Conservation (phyloP, 2,329 filamentous ascomycete species). For the Arthrobotrys sphaeroides region DNA sequence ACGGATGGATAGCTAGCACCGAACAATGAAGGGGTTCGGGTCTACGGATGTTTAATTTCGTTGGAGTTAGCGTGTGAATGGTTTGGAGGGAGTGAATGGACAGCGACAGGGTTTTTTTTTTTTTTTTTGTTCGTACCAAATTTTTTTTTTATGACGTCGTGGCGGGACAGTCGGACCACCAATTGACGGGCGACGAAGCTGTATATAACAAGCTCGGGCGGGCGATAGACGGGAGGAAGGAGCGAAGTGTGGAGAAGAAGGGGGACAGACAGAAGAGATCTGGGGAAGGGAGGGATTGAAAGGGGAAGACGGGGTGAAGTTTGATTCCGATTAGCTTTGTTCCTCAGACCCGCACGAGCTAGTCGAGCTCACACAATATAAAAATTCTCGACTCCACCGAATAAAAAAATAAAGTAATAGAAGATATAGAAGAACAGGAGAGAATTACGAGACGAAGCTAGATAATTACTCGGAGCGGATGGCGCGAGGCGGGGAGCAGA, state of each 20-base stretch:
- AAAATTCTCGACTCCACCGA: neutral
- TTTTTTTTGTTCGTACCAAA: conserved; percentile 29
- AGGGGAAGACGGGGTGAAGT: conserved; percentile 24
- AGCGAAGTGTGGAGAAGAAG: conserved; percentile 34
- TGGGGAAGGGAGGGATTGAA: conserved; percentile 45
- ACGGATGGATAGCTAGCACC: neutral
- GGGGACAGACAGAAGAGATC: conserved; percentile 11
- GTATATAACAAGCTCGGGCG: conserved; percentile 39
- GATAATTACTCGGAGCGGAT: conserved; percentile 39
- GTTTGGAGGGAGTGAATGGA: neutral
- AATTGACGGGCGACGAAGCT: conserved; percentile 5
- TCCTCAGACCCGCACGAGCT: neutral
- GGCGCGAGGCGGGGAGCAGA: conserved; percentile 25
- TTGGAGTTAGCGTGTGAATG: neutral
- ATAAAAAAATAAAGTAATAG: conserved; percentile 10
- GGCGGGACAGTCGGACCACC: conserved; percentile 2
- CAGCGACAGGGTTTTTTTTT: no score
- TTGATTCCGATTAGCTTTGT: conserved; percentile 5
- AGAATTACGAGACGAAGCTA: conserved; percentile 4
- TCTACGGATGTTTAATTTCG: neutral
- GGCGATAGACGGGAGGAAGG: conserved; percentile 16
- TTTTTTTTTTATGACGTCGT: conserved; percentile 38
- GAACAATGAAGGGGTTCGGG: neutral
- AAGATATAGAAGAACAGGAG: neutral
- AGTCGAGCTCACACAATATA: conserved; percentile 5